Conservation (phyloP, 1,284 basidiomycete genomes). For the Stygiomarasmius scandens region DNA sequence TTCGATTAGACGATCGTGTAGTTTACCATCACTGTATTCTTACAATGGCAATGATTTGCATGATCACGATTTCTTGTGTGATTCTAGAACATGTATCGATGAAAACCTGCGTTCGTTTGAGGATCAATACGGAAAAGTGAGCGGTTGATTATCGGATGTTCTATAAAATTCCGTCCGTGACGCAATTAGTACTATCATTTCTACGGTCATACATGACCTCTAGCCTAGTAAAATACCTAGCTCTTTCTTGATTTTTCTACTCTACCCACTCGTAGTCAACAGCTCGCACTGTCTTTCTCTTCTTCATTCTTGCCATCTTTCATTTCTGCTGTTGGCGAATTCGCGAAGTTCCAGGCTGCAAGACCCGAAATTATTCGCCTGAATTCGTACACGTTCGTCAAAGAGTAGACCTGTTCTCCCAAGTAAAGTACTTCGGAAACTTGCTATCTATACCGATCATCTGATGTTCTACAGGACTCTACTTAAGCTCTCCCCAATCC, state of each 20-base stretch:
- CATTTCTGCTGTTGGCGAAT: neutral
- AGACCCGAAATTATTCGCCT: neutral
- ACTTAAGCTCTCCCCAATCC: constrained; percentile 17
- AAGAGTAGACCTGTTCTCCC: constrained; percentile 1
- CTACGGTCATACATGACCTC: neutral
- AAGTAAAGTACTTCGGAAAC: neutral
- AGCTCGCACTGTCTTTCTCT: neutral
- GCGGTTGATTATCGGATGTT: neutral
- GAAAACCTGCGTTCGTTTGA: neutral
- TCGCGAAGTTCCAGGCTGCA: neutral
- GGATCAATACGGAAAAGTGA: neutral
- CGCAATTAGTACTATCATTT: neutral
- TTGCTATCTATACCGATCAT: constrained; percentile 10
- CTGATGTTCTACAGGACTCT: constrained; percentile 9
- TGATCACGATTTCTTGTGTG: neutral
- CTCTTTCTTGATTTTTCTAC: neutral
- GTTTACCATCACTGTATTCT: constrained; percentile 1
- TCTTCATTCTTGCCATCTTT: neutral
- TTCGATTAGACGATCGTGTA: constrained; percentile 66
- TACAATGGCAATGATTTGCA: neutral
- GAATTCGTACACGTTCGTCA: constrained; percentile 11
- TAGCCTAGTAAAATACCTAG: too few species aligned
- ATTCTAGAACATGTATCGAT: neutral
- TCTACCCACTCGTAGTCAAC: neutral
- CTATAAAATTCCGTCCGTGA: neutral